A percentile compares a stretch with the other conserved stretches of the same genome.
phyloP scores from a whole-genome alignment of 2,329 filamentous ascomycete genomes.

The Monosporascus sp. region DNA sequence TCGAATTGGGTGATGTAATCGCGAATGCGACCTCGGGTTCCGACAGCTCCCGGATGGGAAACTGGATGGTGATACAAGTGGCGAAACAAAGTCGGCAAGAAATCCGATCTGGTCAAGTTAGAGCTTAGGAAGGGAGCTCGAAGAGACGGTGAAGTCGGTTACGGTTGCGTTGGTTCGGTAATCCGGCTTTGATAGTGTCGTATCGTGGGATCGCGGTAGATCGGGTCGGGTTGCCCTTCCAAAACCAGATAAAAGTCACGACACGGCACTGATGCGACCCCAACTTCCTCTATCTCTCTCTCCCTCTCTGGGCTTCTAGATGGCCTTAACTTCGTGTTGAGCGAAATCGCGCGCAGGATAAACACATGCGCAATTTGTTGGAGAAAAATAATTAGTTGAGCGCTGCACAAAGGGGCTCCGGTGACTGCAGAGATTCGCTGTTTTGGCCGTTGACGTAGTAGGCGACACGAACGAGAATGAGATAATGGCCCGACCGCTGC shows the following conservation, averaged over 20 bases:
- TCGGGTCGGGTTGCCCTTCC: neutral
- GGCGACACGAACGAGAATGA: neutral
- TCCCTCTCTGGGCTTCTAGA: too few species aligned
- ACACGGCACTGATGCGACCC: too few species aligned
- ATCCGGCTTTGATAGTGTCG: neutral
- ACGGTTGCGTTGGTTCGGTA: neutral
- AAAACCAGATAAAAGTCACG: neutral
- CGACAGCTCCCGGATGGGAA: neutral
- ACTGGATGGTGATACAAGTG: neutral
- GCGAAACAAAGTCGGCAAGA: neutral
- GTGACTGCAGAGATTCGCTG: neutral
- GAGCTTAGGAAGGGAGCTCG: neutral
- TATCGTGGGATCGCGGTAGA: neutral
- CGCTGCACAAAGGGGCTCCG: neutral
- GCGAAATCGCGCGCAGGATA: too few species aligned
- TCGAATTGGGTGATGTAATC: too few species aligned
- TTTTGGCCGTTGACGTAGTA: neutral
- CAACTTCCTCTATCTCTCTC: too few species aligned
- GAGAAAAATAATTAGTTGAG: neutral
- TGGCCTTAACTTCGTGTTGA: too few species aligned
- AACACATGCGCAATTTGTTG: neutral
- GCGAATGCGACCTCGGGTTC: neutral
- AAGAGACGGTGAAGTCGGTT: neutral
- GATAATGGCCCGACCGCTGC: neutral
- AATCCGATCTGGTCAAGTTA: neutral